Evolutionary conservation across 257 asterid species (phyloP), one percentile per base, ranked within the genome.

Genomic region (Cordia subcordata): DNA sequence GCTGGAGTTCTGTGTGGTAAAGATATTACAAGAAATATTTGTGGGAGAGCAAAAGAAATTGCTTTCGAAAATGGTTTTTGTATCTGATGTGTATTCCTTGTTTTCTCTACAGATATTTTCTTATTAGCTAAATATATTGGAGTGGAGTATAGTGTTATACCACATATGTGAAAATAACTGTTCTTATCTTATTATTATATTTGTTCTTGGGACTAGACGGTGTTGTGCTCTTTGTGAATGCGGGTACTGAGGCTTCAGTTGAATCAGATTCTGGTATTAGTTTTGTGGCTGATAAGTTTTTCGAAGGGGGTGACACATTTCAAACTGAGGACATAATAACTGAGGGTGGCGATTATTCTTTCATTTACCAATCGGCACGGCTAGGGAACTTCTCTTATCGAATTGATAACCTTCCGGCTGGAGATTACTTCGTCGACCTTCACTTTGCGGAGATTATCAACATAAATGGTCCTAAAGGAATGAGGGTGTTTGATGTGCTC

Each of bases 371-470:
- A 54, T 85, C 99, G 16, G 95, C 94, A 40, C 58, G 99, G 50
- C 51, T 85, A 64, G 99, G 99, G 38, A 70, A 83, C 66, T 89
- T 85, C 76, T 61, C 81, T 71, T 93, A 93, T 72, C 53, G 61
- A 68, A 70, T 93, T 55, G 68, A 76, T 56, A 78, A 76, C 70
- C 87, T 93, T 69, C 66, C 69, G 2, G 72, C 94, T 8, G 99
- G 97, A 71, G 79, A 81, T 50, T 92, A 84, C 74, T 60, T 73
- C 49, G 45, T 88, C 13, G 99, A 92, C 68, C 96, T 92, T 60
- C 99, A 92, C 71, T 92, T 92, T 59, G 88, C 74, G 8, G 99
- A 92, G 74, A 88, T 92, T 56, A 92, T 92, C 52, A 81, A 92
- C 70, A 79, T 68, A 4, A 50, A 55, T 65, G 99, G 99, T 20